A percentile compares a stretch with the other conserved stretches of the same genome.
Evolutionary conservation across 2,329 filamentous ascomycete species (phyloP).

Genomic region (Aureobasidium lini): DNA sequence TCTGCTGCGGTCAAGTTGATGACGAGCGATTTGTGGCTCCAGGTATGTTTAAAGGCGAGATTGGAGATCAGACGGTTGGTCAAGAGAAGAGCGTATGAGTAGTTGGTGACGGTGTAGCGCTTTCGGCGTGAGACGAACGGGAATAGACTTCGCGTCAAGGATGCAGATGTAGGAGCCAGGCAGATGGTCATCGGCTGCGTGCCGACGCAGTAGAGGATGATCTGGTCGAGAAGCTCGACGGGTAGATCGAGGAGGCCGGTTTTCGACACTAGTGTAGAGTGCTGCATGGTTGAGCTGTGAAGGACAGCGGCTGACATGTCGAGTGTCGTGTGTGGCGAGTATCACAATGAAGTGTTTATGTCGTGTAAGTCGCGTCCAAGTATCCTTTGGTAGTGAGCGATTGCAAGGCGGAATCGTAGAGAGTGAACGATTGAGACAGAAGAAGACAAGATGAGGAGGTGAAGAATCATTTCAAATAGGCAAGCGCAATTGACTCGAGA

Average conservation of each 20-base stretch:
- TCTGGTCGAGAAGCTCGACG: constrained; percentile 15
- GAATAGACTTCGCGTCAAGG: not conserved
- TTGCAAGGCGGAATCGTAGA: not conserved
- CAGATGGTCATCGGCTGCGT: constrained; percentile 2
- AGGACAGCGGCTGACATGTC: too few species aligned
- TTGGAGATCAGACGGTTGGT: constrained; percentile 12
- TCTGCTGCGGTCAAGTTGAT: constrained; percentile 14
- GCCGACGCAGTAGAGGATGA: constrained; percentile 2
- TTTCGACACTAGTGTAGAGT: not conserved
- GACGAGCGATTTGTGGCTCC: constrained; percentile 13
- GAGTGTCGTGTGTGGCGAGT: too few species aligned
- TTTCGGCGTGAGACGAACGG: constrained; percentile 5
- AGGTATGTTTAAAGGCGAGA: constrained; percentile 12
- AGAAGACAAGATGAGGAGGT: not conserved
- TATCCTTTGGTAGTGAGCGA: not conserved
- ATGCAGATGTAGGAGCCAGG: constrained; percentile 10
- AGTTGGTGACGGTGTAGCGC: constrained; percentile 10
- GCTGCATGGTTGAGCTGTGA: not conserved
- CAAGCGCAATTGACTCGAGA: not conserved
- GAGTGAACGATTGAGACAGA: not conserved
- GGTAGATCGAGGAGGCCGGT: constrained; percentile 14
- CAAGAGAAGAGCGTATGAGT: constrained; percentile 12
- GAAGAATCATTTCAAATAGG: not conserved
- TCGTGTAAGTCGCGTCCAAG: not conserved
- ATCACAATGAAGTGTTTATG: too few species aligned